Percentiles rank a stretch among this genome's conserved stretches.
phyloP scores from a whole-genome alignment of 768 basidiomycete species.

The Suillus sp. region DNA sequence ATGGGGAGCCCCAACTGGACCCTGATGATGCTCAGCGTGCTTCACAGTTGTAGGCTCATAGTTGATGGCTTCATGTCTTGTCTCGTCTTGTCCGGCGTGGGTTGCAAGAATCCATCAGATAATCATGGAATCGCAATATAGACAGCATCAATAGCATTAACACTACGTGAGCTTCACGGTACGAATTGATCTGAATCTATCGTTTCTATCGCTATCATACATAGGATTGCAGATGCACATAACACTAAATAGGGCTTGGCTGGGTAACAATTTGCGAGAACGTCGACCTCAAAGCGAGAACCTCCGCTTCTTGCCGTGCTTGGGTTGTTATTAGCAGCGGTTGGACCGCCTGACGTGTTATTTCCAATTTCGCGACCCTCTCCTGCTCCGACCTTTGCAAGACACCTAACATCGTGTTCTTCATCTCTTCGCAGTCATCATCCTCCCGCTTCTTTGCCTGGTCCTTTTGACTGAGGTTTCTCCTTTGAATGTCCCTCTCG shows the following conservation, averaged over 20 bases:
- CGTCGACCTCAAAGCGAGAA: not conserved
- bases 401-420: not conserved
- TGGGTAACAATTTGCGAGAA: not conserved
- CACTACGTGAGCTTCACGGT: not conserved
- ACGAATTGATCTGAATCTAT: not conserved
- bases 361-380: not conserved
- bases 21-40: not conserved
- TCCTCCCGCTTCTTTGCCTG: not conserved
- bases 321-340: slow-evolving; percentile 3
- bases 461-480: not conserved
- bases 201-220: not conserved
- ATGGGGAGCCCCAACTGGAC: not conserved
- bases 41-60: not conserved
- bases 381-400: slow-evolving; percentile 7
- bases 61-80: not conserved
- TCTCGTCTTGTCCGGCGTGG: not conserved
- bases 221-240: not conserved
- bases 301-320: not conserved
- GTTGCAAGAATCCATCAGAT: not conserved
- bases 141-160: not conserved
- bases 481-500: not conserved
- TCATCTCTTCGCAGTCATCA: slow-evolving; percentile 1
- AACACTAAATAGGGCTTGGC: not conserved
- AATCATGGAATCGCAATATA: not conserved
- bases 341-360: slow-evolving; percentile 3